Evolutionary conservation across 2,329 filamentous ascomycete species (phyloP), one percentile per base, ranked within the genome.

Genomic region (Byssothecium circinans): DNA sequence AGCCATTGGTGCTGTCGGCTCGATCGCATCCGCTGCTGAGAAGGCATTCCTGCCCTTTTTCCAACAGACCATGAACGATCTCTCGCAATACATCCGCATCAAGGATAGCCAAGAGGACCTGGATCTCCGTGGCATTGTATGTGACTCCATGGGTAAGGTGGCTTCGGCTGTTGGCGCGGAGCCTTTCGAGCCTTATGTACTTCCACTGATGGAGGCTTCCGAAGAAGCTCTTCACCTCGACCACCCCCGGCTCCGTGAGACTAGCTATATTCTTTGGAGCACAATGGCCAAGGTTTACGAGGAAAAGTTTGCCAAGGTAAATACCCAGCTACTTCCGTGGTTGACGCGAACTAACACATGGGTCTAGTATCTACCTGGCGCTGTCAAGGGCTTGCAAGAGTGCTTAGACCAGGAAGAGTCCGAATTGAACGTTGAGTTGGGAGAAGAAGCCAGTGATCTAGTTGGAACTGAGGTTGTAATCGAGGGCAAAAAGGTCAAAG

Each of bases 191-290:
- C 89, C 88, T 12, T 97, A 92, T 67, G 91, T 97, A 29, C 80
- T 88, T 66, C 89, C 90, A 34, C 80, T 97, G 49, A 96, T 99
- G 88, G 81, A 86, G 63, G 87, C 92, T 12, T 96, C 89, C 58
- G 91, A 96, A 74, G 91, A 96, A 73, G 91, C 88, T 45, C 81
- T 97, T 2, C 80, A 87, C 60, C 84, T 99, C 2, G 91, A 90
- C 61, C 91, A 96, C 75, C 88, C 91, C 34, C 84, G 91, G 47
- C 84, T 97, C 42, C 89, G 91, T 72, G 94, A 99, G 78, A 96
- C 91, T 53, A 96, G 90, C 69, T 99, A 96, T 75, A 95, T 97
- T 53, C 81, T 99, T 45, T 99, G 94, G 92, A 91, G 89, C 57
- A 90, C 89, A 33, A 85, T 99, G 68, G 88, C 92, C 53, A 95